Percentiles rank a stretch among this genome's conserved stretches.
These are phyloP conservation scores for Pugionium cornutum DNA, from an alignment of 345 rosid species.

Conservation along the genomic window DNA sequence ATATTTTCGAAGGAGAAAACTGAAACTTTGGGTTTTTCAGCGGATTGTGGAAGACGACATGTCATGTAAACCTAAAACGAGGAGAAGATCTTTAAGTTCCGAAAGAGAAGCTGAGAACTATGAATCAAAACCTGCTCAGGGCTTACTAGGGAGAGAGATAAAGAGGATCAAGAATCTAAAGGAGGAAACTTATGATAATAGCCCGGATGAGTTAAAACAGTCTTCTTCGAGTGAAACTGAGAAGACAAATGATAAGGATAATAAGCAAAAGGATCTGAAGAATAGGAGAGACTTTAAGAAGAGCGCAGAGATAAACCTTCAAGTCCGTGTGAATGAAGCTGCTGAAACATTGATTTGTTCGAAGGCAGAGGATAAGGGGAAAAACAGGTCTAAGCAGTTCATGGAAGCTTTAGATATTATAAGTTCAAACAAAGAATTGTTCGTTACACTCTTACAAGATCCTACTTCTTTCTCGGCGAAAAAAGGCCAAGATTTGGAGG, in stretches of 20 bases:
- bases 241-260: slow-evolving; percentile 33
- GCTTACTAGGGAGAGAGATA: slow-evolving; percentile 37
- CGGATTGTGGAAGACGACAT: slow-evolving; percentile 37
- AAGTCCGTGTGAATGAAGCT: slow-evolving; percentile 50
- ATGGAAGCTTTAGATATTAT: slow-evolving; percentile 65
- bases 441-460: slow-evolving; percentile 66
- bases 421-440: slow-evolving; percentile 71
- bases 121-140: slow-evolving; percentile 39
- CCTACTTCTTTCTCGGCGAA: slow-evolving; percentile 67
- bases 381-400: slow-evolving; percentile 59
- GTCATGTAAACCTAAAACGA: slow-evolving; percentile 39
- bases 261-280: slow-evolving; percentile 28
- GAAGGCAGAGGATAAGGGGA: slow-evolving; percentile 42
- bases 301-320: slow-evolving; percentile 49
- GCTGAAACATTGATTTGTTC: slow-evolving; percentile 61
- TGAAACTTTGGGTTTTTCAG: slow-evolving; percentile 33
- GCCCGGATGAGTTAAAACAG: slow-evolving; percentile 8
- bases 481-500: slow-evolving; percentile 54
- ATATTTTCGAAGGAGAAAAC: background rate
- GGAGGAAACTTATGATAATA: slow-evolving; percentile 25
- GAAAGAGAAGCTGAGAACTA: slow-evolving; percentile 39
- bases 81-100: slow-evolving; percentile 39
- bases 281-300: slow-evolving; percentile 31
- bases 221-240: slow-evolving; percentile 29
- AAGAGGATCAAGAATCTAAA: slow-evolving; percentile 26